Evolutionary conservation across 805 yeast genomes (phyloP).

Genomic region (Cyberlindnera maritima): DNA sequence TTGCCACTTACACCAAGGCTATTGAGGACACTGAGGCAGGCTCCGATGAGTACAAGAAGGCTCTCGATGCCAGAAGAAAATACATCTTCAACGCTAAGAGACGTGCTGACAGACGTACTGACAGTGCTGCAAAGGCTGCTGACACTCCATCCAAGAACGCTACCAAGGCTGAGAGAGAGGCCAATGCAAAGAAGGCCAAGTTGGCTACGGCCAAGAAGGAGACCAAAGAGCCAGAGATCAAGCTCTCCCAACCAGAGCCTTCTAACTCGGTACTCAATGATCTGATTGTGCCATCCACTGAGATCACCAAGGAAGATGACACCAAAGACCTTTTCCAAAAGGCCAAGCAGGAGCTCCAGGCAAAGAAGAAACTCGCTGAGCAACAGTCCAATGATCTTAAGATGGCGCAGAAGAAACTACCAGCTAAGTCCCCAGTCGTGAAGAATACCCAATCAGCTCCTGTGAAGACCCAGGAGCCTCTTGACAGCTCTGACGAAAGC

Average conservation of each 20-base stretch:
- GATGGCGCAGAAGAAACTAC: conserved; percentile 4
- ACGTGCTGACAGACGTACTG: conserved; percentile 8
- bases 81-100: conserved; percentile 10
- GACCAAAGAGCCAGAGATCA: background rate
- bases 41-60: background rate
- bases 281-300: conserved; percentile 9
- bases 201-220: background rate
- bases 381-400: conserved; percentile 1
- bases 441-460: background rate
- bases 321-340: conserved; percentile 10
- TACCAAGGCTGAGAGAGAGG: conserved; percentile 5
- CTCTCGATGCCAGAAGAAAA: conserved; percentile 11
- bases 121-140: conserved; percentile 8
- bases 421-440: background rate
- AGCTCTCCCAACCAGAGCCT: background rate
- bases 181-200: background rate
- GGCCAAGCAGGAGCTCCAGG: conserved; percentile 15
- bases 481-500: conserved; percentile 1
- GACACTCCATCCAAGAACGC: conserved; percentile 9
- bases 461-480: background rate
- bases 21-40: background rate
- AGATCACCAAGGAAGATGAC: conserved; percentile 6
- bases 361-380: conserved; percentile 10
- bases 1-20: conserved; percentile 1
- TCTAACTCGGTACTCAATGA: background rate